Evolutionary conservation across 257 asterid species (phyloP), one percentile per base, ranked within the genome.

Genomic region (Henckelia pumila): DNA sequence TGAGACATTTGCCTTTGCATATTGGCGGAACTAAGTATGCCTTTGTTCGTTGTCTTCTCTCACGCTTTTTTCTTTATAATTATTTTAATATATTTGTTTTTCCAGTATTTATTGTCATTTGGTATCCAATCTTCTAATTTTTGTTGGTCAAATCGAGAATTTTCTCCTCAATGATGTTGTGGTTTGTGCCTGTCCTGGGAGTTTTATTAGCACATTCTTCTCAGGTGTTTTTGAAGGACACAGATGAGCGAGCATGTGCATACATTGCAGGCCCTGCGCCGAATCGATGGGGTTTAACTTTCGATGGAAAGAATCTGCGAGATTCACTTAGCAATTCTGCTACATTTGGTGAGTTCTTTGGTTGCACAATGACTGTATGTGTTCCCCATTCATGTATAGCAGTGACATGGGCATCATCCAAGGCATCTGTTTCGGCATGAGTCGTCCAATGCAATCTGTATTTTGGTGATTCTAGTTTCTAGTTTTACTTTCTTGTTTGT

Each of bases 211-310:
- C 68, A 58, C 69, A 66, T 82, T 55, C 60, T 69, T 80, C 57
- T 29, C 88, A 94, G 98, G 96, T 94, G 63, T 91, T 87, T 70
- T 77, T 94, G 78, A 89, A 94, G 87, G 99, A 91, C 79, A 94
- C 99, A 52, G 99, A 94, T 80, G 96, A 91, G 84, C 83, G 99
- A 75, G 99, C 99, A 60, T 94, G 99, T 80, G 99, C 99, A n/a
- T 94, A 91, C 78, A 75, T 94, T 76, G 98, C 99, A 4, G 99
- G 99, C 61, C 96, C 98, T 73, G 99, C 99, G 52, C 99, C 99
- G 69, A 89, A 89, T 71, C 99, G 99, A 28, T 94, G 99, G 99
- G 99, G 99, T 68, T 88, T 83, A 74, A 81, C 88, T 74, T 84
- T 82, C 50, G 93, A 91, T 72, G 99, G 98, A 69, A 80, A 79